Evolutionary conservation across 352 stramenopile genomes (phyloP).

Genomic region (Pythium utonaiense): DNA sequence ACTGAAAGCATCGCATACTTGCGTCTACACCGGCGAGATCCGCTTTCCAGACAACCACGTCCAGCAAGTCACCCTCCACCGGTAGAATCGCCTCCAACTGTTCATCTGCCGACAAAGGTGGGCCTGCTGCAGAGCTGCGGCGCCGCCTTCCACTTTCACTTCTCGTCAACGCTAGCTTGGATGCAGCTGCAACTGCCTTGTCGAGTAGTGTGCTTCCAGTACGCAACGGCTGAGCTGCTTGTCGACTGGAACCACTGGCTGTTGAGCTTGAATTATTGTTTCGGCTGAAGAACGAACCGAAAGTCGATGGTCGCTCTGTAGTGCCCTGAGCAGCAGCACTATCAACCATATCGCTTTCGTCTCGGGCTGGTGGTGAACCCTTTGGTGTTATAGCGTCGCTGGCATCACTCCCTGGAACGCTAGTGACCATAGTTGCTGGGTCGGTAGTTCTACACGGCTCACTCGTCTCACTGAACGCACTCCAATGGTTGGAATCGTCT

Average conservation of each 20-base stretch:
- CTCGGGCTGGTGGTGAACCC: conserved; percentile 5
- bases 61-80: conserved; percentile 24
- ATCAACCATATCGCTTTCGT: conserved; percentile 24
- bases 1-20: conserved; percentile 10
- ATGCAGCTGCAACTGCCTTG: conserved; percentile 63
- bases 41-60: conserved; percentile 21
- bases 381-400: conserved; percentile 8
- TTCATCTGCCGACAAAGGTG: conserved; percentile 7
- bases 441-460: conserved; percentile 51
- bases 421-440: background rate
- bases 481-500: conserved; percentile 51
- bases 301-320: conserved; percentile 10
- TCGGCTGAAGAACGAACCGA: conserved; percentile 26
- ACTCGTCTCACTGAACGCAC: conserved; percentile 71
- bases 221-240: conserved; percentile 28
- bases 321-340: conserved; percentile 5
- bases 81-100: conserved; percentile 15
- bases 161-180: conserved; percentile 30
- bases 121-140: conserved; percentile 14
- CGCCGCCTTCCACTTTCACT: conserved; percentile 19
- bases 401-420: background rate
- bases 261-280: conserved; percentile 10
- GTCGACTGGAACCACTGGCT: background rate
- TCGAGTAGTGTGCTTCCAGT: conserved; percentile 72
- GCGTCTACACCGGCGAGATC: conserved; percentile 14